Conservation (phyloP, 805 yeast genomes). For the Nakazawaea laoshanensis region DNA sequence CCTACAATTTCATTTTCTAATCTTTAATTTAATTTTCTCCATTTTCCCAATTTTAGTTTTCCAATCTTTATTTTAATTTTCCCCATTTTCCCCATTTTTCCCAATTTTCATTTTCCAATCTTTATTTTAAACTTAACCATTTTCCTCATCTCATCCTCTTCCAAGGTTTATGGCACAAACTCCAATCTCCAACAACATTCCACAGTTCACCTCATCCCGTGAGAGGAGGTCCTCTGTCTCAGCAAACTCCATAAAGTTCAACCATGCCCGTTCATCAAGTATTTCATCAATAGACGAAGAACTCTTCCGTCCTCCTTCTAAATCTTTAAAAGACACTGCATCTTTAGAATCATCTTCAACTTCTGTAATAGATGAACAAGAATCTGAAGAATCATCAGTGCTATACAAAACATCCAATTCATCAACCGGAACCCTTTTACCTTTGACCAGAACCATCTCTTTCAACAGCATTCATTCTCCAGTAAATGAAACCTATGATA, state of each 20-base stretch:
- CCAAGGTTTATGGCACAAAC: conserved; percentile 7
- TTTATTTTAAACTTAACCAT: too few species aligned
- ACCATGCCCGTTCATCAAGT: conserved; percentile 10
- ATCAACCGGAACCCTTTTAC: conserved; percentile 13
- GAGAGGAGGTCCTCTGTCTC: conserved; percentile 3
- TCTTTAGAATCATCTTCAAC: conserved; percentile 7
- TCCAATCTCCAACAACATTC: not conserved
- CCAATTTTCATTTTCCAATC: too few species aligned
- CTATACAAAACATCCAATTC: conserved; percentile 12
- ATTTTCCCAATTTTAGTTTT: too few species aligned
- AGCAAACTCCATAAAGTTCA: conserved; percentile 11
- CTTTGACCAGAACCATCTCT: conserved; percentile 17
- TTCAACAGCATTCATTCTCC: conserved; percentile 9
- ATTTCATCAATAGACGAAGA: conserved; percentile 8
- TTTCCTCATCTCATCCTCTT: too few species aligned
- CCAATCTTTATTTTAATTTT: too few species aligned
- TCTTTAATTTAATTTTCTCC: too few species aligned
- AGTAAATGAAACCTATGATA: not conserved
- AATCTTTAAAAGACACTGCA: not conserved
- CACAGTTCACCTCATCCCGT: conserved; percentile 3
- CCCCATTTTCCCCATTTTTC: too few species aligned
- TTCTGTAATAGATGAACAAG: not conserved
- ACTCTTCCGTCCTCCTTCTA: conserved; percentile 3
- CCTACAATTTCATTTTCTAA: too few species aligned
- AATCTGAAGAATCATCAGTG: conserved; percentile 2